Evolutionary conservation across 179 eudicot genomes (phyloP), one percentile per base, ranked within the genome.

Genomic region (Corrigiola litoralis): DNA sequence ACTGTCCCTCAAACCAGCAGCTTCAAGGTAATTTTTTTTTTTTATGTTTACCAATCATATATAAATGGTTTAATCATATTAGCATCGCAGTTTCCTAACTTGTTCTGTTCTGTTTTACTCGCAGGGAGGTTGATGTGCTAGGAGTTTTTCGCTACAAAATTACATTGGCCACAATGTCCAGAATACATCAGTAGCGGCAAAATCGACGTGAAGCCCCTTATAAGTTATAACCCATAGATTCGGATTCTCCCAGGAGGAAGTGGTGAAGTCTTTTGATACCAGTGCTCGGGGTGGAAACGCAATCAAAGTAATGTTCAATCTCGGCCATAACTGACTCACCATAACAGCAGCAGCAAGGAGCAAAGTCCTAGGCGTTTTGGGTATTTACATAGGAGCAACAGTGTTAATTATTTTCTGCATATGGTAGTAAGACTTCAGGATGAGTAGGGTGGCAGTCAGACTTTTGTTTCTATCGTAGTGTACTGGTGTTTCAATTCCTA

Each of bases 231-330:
- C 96, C 11, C 96, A 89, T 73, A 75, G 89, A 64, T 89, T 66
- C 25, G 86, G 95, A 12, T 89, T 89, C 80, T 71, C 95, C 14
- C 91, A 87, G 77, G 66, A 79, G 67, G 90, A 83, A 46, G 86
- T 89, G 3, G 89, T 81, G 50, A 84, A 83, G 65, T 91, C 91
- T 2, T 89, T 87, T 58, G 91, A 85, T 21, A 87, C 87, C 25
- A 87, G 96, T 61, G 90, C 89, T 65, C 79, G 71, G 6, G 96
- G 96, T 38, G 87, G 94, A 23, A 76, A 58, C 20, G 94, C 96
- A 59, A 89, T 89, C 44, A 87, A 89, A 76, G 96, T 89, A 68
- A 89, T 89, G 96, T 89, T 89, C 62, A 89, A 89, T 58, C 77
- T 89, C 41, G n/a, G n/a, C n/a, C n/a, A n/a, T 88, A 73, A 44